These are phyloP conservation scores for Botryotinia calthae DNA, from an alignment of 2,329 filamentous ascomycete genomes.

Conservation along the genomic window DNA sequence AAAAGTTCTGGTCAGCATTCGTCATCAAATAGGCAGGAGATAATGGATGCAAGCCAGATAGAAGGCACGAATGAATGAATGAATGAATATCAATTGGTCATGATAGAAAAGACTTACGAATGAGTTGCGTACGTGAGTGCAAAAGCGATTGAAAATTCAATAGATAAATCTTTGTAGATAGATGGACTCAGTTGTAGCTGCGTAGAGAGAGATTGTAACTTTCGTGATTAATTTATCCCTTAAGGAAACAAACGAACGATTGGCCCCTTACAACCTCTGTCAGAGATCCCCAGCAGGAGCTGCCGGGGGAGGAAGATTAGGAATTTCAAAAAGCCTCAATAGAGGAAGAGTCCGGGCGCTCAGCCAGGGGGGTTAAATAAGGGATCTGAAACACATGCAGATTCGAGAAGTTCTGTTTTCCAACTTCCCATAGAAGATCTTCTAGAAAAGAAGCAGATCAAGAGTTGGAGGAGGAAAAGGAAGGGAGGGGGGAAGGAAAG, in stretches of 20 bases:
- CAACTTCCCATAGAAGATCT: background rate
- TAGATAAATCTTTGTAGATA: background rate
- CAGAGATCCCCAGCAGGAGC: background rate
- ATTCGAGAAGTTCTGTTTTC: constrained; percentile 11
- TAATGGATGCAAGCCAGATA: background rate
- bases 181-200: background rate
- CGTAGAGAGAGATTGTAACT: background rate
- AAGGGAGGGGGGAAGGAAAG: background rate
- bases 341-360: constrained; percentile 20
- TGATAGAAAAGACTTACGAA: constrained; percentile 7
- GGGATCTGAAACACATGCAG: constrained; percentile 20
- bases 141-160: background rate
- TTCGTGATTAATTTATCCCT: constrained; percentile 12
- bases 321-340: constrained; percentile 2
- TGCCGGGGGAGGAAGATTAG: constrained; percentile 2
- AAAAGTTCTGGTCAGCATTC: constrained; percentile 27
- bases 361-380: constrained; percentile 11
- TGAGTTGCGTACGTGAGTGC: background rate
- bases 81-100: background rate
- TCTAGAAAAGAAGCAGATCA: background rate
- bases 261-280: constrained; percentile 11
- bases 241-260: background rate
- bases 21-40: constrained; percentile 11
- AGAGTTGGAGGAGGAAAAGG: background rate
- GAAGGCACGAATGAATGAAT: background rate